These are phyloP conservation scores for Coemansia aciculifera DNA, from an alignment of 192 early-diverging fungal species.

Conservation along the genomic window DNA sequence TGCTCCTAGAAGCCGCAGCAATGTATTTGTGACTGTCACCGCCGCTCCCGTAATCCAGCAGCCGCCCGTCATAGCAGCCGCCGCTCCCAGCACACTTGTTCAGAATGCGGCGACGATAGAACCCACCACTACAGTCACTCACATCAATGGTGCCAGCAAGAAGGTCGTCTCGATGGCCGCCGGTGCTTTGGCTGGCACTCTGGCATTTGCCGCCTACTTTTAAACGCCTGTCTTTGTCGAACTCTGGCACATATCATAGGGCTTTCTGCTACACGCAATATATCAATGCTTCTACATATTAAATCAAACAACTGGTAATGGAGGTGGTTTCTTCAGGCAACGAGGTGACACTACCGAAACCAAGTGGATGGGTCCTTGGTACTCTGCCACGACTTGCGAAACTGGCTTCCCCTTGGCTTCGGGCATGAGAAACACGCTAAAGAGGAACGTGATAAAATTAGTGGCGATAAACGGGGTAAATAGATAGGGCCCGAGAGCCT, in stretches of 20 bases:
- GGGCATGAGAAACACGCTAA: conserved; percentile 60
- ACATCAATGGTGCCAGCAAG: conserved; percentile 24
- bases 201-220: conserved; percentile 40
- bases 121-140: conserved; percentile 38
- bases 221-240: background rate
- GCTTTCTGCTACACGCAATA: no score
- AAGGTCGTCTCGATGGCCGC: conserved; percentile 32
- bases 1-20: conserved; percentile 16
- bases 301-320: no score
- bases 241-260: background rate
- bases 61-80: conserved; percentile 23
- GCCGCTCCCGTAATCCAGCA: conserved; percentile 31
- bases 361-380: conserved; percentile 38
- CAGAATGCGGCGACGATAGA: conserved; percentile 41
- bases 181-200: conserved; percentile 38
- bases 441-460: conserved; percentile 43
- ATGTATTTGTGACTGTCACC: conserved; percentile 38
- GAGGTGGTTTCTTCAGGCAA: background rate
- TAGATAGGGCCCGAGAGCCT: conserved; percentile 58
- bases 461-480: conserved; percentile 65
- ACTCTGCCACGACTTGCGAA: conserved; percentile 40
- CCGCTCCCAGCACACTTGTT: conserved; percentile 24
- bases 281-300: no score
- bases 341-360: background rate
- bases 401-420: conserved; percentile 67